Evolutionary conservation across 495 filamentous ascomycete species (phyloP), one percentile per base, ranked within the genome.

Genomic region (Copromyces sp.): DNA sequence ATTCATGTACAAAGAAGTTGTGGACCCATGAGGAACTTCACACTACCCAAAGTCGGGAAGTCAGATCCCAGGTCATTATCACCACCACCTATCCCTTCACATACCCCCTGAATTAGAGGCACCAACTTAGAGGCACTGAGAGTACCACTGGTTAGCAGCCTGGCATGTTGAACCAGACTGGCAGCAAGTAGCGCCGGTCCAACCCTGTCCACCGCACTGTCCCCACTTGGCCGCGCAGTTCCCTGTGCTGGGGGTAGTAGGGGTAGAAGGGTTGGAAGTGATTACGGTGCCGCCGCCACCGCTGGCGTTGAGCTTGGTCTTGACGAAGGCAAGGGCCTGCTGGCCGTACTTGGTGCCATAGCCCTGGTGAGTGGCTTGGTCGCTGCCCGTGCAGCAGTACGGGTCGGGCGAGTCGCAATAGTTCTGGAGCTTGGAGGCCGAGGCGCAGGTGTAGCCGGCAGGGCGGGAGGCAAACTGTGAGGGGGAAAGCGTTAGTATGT

Each of bases 391-490:
- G 82, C 87, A 90, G 83, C 88, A 90, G 79, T 89, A 90, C 11
- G 88, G 89, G 78, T 90, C 89, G 6, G 86, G 73, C 35, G 85
- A 76, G 79, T 90, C 88, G 78, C 89, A 90, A 83, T 90, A 90
- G 12, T 83, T 87, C 79, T 89, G 78, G 70, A 90, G 85, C 78
- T 85, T 88, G 74, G 73, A 76, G 20, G 83, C 84, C 39, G 75
- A 78, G 9, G 86, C 83, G 81, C 89, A 90, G 45, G 69, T 74
- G 76, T 86, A 89, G 40, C 87, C 88, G n/a, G 80, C 77, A 0
- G 87, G 84, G 29, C 88, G 86, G 73, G 84, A 78, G 70, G 82
- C 87, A 72, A 90, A 90, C 87, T 84, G 53, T 72, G 24, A 65
- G 68, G 24, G 5, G 37, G 35, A 73, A 9, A 71, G 32, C 44